Base-by-base conservation (phyloP, 805 yeast species). In the Myxozyma geophila region DNA sequence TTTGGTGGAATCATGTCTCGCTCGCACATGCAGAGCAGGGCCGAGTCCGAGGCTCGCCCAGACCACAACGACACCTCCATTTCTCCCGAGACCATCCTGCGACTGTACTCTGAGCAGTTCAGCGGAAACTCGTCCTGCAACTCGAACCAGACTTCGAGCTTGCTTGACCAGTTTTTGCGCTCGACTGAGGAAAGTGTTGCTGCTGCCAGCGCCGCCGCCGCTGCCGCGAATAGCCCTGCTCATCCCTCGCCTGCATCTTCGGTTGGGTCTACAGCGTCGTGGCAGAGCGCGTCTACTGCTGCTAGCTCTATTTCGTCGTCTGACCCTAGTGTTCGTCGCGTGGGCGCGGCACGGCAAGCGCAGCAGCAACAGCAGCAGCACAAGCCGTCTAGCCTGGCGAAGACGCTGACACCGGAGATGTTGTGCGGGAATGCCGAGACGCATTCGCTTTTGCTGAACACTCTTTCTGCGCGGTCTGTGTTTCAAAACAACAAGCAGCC, bases 191-290 rank as follows among this genome's bases (percentile, higher is more conserved):
- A 49, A 40, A 39, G 54, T 23, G 43, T 40, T 10, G 60, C 60
- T 2, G 51, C 58, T 23, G 55, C 60, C 41, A 48, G 21, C 60
- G 52, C 63, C 9, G 60, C 56, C 13, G 50, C 60, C 7, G 65
- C 59, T 7, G 54, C 54, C 33, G 15, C 50, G 4, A 28, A 46
- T 28, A 23, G 28, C 28, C 28, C 8, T 8, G 41, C 59, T 12
- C 62, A 62, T n/a, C 65, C 67, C 33, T 62, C 67, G 40, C 66
- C 67, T 7, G 23, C 63, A 1, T 58, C 67, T 17, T 59, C 66
- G 7, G 48, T 54, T 37, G 47, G 63, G 12, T 62, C 67, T 1
- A 58, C 63, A 1, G 54, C 66, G 12, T 64, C 67, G 46, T 54
- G 59, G 54, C 52, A 62, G 35, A 62, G 67, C n/a, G 23, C 48